phyloP scores from a whole-genome alignment of 805 yeast species.

The Candida insectorum region DNA sequence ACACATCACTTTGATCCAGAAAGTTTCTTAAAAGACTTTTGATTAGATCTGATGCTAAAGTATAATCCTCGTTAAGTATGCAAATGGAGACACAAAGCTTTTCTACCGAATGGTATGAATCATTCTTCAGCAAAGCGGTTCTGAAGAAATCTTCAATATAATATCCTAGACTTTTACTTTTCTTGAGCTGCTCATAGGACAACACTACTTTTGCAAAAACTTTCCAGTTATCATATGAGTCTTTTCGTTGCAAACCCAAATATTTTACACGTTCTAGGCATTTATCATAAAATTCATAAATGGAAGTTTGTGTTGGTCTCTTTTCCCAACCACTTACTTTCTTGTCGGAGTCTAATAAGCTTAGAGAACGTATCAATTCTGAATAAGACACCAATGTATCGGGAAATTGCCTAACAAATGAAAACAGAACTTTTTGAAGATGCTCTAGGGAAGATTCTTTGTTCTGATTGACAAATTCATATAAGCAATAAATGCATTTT shows the following conservation, averaged over 20 bases:
- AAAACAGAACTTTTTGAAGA: constrained; percentile 12
- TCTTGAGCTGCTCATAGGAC: constrained; percentile 12
- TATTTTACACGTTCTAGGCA: constrained; percentile 1
- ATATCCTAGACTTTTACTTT: constrained; percentile 11
- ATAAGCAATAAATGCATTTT: constrained; percentile 22
- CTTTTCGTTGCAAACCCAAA: not conserved
- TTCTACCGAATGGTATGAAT: constrained; percentile 43
- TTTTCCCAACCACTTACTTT: no score
- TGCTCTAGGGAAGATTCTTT: constrained; percentile 8
- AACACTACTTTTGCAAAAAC: constrained; percentile 23
- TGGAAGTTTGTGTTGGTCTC: constrained; percentile 12
- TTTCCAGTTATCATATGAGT: constrained; percentile 31
- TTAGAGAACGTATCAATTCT: constrained; percentile 17
- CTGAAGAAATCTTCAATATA: constrained; percentile 21
- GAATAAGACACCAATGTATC: constrained; percentile 22
- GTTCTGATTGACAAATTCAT: no score
- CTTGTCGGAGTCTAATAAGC: constrained; percentile 2
- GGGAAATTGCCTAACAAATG: constrained; percentile 24
- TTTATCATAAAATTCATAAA: constrained; percentile 15
- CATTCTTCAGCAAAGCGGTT: constrained; percentile 25
- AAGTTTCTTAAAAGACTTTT: constrained; percentile 22
- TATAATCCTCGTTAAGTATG: constrained; percentile 23
- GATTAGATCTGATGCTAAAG: constrained; percentile 19
- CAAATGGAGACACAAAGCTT: constrained; percentile 31
- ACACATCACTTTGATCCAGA: constrained; percentile 39